Conservation (phyloP, 345 rosid genomes). For the Chamaenerion angustifolium region DNA sequence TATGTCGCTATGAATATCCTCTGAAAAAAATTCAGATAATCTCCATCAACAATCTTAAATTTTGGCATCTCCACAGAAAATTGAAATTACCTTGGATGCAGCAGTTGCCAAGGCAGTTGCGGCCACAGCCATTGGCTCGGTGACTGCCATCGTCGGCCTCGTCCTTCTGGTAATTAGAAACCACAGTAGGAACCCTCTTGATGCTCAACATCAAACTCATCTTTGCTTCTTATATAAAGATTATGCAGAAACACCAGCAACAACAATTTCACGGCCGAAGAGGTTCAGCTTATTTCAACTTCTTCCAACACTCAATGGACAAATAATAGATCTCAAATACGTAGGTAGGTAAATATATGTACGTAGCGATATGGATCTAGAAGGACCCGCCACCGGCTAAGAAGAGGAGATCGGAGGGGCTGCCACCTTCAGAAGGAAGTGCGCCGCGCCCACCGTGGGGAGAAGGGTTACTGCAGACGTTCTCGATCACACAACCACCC, state of each 20-base stretch:
- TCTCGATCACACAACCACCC: constrained; percentile 54
- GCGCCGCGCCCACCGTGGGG: constrained; percentile 99
- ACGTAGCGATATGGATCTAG: not conserved
- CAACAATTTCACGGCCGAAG: too few relatives aligned
- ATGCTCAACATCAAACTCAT: constrained; percentile 52
- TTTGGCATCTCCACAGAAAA: not conserved
- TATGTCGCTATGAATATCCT: not conserved
- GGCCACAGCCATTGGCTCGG: constrained; percentile 57
- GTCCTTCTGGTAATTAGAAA: constrained; percentile 74
- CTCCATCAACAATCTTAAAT: not conserved
- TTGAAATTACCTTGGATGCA: constrained; percentile 48
- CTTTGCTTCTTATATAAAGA: not conserved
- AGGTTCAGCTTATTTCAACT: too few relatives aligned
- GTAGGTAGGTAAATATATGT: not conserved
- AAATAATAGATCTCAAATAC: too few relatives aligned
- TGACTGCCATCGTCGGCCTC: constrained; percentile 63
- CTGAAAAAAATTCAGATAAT: not conserved
- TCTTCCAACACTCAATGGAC: too few relatives aligned
- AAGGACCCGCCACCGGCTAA: constrained; percentile 86
- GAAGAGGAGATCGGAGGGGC: constrained; percentile 99
- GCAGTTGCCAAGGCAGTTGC: constrained; percentile 59
- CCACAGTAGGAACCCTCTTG: constrained; percentile 80
- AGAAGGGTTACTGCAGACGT: constrained; percentile 49
- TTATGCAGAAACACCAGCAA: not conserved
- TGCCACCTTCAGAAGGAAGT: constrained; percentile 99